A percentile compares a stretch with the other conserved stretches of the same genome.
Evolutionary conservation across 169 alveolate genomes (phyloP).

Genomic region (Eimeria necatrix): DNA sequence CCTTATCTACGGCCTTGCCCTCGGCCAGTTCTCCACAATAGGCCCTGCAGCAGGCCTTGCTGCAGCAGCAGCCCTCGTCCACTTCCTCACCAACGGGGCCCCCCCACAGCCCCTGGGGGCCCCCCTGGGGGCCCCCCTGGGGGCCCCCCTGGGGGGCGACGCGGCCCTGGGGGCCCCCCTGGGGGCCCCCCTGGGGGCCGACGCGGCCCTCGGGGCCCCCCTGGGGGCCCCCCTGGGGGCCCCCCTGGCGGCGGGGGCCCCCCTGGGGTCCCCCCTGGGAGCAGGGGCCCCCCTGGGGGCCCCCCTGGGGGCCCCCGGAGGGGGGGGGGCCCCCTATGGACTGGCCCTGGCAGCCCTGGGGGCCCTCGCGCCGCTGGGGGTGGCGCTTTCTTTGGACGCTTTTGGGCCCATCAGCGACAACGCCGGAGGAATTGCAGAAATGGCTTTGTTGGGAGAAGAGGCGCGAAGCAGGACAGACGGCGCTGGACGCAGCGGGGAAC

Average conservation of each 20-base stretch:
- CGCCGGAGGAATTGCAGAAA: constrained; percentile 97
- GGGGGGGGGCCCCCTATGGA: constrained; percentile 90
- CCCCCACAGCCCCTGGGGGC: background rate
- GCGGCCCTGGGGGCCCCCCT: no score
- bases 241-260: no score
- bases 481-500: constrained; percentile 96
- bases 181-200: no score
- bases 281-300: no score
- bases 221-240: no score
- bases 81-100: constrained; percentile 89
- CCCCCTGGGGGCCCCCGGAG: background rate
- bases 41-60: constrained; percentile 91
- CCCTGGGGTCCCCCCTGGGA: no score
- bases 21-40: constrained; percentile 93
- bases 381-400: constrained; percentile 94
- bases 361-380: constrained; percentile 92
- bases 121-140: no score
- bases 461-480: constrained; percentile 93
- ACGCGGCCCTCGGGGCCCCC: no score
- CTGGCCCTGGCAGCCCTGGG: constrained; percentile 95
- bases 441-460: constrained; percentile 92
- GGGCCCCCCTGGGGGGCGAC: no score
- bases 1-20: constrained; percentile 92
- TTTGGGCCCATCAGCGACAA: constrained; percentile 96
- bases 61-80: constrained; percentile 88